A percentile compares a stretch with the other conserved stretches of the same genome.
Conservation (phyloP, 2,329 filamentous ascomycete species). For the Cladosporium sp. region DNA sequence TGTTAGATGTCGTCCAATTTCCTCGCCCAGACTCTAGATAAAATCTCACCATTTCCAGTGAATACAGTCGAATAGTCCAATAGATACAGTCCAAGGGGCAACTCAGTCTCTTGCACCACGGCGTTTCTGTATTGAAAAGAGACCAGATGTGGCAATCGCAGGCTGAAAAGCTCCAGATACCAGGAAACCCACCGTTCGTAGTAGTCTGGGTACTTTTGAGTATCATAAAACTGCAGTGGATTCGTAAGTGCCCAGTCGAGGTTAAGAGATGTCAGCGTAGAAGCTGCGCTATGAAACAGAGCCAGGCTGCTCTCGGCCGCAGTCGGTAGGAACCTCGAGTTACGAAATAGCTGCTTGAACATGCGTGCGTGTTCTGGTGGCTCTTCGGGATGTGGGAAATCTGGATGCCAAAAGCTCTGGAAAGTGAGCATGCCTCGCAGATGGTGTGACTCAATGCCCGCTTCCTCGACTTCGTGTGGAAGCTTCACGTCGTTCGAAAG, state of each 20-base stretch:
- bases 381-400: not conserved
- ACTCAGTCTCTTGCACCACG: conserved; percentile 32
- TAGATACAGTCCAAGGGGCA: conserved; percentile 35
- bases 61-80: conserved; percentile 20
- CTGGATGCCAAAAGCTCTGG: conserved; percentile 15
- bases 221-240: not conserved
- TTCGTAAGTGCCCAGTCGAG: conserved; percentile 33
- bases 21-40: not conserved
- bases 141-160: conserved; percentile 40
- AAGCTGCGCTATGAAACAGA: conserved; percentile 1
- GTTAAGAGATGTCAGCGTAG: conserved; percentile 31
- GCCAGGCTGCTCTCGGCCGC: not conserved
- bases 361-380: not conserved
- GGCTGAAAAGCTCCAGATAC: conserved; percentile 28
- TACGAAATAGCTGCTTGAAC: conserved; percentile 5
- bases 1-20: no score
- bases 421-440: conserved; percentile 18
- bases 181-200: conserved; percentile 20
- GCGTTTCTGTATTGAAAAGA: conserved; percentile 45
- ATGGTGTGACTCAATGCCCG: conserved; percentile 6
- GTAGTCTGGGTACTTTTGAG: not conserved
- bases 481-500: conserved; percentile 11
- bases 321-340: not conserved
- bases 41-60: not conserved
- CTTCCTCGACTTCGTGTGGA: conserved; percentile 8